These are phyloP conservation scores for Diaporthe sp. DNA, from an alignment of 2,329 filamentous ascomycete genomes.

Conservation along the genomic window DNA sequence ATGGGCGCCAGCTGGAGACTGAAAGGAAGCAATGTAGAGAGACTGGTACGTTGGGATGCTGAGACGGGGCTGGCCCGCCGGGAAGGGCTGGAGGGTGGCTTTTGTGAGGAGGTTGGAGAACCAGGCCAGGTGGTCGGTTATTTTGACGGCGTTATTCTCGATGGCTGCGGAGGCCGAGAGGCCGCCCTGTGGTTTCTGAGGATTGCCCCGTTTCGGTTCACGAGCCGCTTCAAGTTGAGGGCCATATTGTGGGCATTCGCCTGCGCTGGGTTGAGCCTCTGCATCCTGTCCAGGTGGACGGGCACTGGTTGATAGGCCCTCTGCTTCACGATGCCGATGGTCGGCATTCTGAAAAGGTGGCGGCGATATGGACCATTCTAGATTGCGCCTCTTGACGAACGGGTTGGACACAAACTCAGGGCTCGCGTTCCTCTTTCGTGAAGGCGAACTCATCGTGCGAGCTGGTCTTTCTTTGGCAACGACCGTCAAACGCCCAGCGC, in stretches of 20 bases:
- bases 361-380: slow-evolving; percentile 48
- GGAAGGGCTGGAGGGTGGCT: slow-evolving; percentile 40
- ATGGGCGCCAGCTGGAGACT: slow-evolving; percentile 54
- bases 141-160: slow-evolving; percentile 50
- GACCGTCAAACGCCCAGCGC: slow-evolving; percentile 43
- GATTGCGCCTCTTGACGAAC: slow-evolving; percentile 58
- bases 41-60: slow-evolving; percentile 47
- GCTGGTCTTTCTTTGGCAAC: slow-evolving; percentile 32
- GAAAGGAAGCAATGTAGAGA: slow-evolving; percentile 50
- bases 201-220: neutral
- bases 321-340: slow-evolving; percentile 34
- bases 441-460: slow-evolving; percentile 11
- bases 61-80: slow-evolving; percentile 43
- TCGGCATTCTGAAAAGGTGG: slow-evolving; percentile 41
- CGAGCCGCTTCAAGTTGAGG: neutral
- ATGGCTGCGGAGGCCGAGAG: slow-evolving; percentile 47
- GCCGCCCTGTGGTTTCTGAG: neutral
- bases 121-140: slow-evolving; percentile 52
- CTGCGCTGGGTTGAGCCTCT: neutral
- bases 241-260: no score
- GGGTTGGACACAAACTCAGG: slow-evolving; percentile 54
- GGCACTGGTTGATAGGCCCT: neutral
- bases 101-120: slow-evolving; percentile 48
- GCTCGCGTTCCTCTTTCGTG: slow-evolving; percentile 36
- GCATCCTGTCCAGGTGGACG: neutral